Percentiles rank a stretch among this genome's conserved stretches.
phyloP scores from a whole-genome alignment of 257 asterid species.

The Solanum verrucosum region DNA sequence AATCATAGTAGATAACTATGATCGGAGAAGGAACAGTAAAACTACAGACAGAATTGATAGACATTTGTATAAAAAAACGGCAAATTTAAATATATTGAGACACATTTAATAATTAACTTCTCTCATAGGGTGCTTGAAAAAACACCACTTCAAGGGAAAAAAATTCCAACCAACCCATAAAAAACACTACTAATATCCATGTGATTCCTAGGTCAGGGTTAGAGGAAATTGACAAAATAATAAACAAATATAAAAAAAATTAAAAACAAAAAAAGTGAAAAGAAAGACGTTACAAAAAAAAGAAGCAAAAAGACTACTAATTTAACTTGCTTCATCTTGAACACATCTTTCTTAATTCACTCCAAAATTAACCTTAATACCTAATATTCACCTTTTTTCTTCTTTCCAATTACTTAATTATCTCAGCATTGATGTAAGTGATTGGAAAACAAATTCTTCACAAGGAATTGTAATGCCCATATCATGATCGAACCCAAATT shows the following conservation, averaged over 20 bases:
- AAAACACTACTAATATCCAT: not conserved
- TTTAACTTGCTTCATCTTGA: conserved; percentile 11
- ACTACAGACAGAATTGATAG: not conserved
- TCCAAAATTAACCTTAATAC: not conserved
- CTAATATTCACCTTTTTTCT: not conserved
- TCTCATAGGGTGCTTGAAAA: conserved; percentile 8
- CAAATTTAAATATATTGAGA: not conserved
- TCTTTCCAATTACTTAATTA: not conserved
- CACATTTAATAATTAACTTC: not conserved
- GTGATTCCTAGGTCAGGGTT: not conserved
- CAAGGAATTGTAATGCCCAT: conserved; percentile 49
- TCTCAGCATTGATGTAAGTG: conserved; percentile 39
- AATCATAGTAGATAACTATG: too few species aligned
- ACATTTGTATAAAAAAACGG: not conserved
- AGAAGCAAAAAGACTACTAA: not conserved
- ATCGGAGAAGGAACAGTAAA: too few species aligned
- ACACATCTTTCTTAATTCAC: conserved; percentile 3
- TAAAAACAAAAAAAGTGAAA: not conserved
- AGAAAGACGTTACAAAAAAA: conserved; percentile 8
- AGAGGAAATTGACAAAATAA: not conserved
- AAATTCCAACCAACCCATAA: not conserved
- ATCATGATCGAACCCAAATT: conserved; percentile 38
- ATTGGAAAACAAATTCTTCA: conserved; percentile 32
- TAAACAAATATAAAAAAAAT: not conserved
- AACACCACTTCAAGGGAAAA: conserved; percentile 25